Base-by-base conservation (phyloP, 495 filamentous ascomycete genomes). In the Peziza echinospora region DNA sequence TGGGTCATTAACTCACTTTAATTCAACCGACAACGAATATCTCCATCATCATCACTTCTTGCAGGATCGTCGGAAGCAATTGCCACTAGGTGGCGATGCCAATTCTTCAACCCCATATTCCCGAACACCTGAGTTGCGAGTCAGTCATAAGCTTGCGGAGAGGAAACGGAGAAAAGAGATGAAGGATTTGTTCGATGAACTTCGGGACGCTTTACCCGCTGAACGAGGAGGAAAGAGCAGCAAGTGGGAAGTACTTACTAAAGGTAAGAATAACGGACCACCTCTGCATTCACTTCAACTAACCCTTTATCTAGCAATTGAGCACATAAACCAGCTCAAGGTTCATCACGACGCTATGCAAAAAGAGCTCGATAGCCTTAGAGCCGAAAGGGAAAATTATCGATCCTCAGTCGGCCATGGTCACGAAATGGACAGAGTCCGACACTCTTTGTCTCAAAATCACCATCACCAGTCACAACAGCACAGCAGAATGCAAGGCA, bases 181-280 rank as follows among this genome's bases (percentile, higher is more conserved):
- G 89, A 99, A 99, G 62, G 79, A 86, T 57, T 70, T 94, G 5
- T 96, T 96, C 59, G 89, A 99, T 51, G 71, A 78, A 41, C 64
- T 99, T 21, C 75, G 86, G 28, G 70, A 77, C 45, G 71, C 84
- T 34, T 75, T 94, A 51, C 87, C 87, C 5, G 77, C 84, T 47
- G 81, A 80, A 49, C 76, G 85, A 44, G 87, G 85, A 17, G 80
- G 81, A 40, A 99, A 96, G 58, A 86, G 87, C 3, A 93, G 85
- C 57, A 99, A 99, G 63, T 99, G 91, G 91, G 89, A 99, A 56
- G 92, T 93, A 26, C 62, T 99, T n/a, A 91, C 83, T 8, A 85
- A 87, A 71, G 82, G 85, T 92, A 69, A 26, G 65, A 53, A 23
- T 39, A 22, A 34, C n/a, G n/a, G 25, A 41, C 16, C n/a, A 13